Base-by-base conservation (phyloP, 129 eudicot species). In the Logfia minima region DNA sequence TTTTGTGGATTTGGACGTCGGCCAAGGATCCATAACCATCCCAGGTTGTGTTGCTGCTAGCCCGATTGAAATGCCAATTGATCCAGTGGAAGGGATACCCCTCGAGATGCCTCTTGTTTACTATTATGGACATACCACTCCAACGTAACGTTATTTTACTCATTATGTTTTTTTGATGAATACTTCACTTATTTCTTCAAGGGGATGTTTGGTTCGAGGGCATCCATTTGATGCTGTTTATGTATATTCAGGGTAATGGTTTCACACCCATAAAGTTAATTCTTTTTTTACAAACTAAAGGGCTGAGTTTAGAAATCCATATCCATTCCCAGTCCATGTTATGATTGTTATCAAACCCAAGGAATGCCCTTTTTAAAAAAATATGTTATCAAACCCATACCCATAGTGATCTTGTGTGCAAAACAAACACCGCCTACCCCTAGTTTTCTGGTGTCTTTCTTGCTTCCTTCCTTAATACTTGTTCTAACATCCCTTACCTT, bases 81-180 rank as follows among this genome's bases (percentile, higher is more conserved):
- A 94, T 80, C 92, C 98, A 3, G 97, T 94, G n/a, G 98, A 94
- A 87, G 98, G 98, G 75, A 91, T 94, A 72, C 97, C 98, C n/a
- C 92, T 94, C 55, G 97, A 94, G 56, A 94, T 94, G 98, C 97
- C 97, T 76, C 87, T 94, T 70, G 97, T 91, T 41, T 91, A 91
- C 87, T 94, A 85, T 77, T 86, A 83, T 78, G 98, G 98, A 34
- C 97, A 94, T 66, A 78, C 80, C 70, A 85, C 91, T 53, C 98
- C 98, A 24, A 89, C 88, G 98, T 94, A 82, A 64, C 35, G 43
- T 45, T 23, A n/a, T 77, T 59, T 53, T 77, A 17, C 43, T 51
- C 34, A 3, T 2, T 26, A 59, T 51, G 31, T 11, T 74, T 39
- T 39, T 53, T 5, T 28, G 1, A 68, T 80, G 48, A 8, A 17